phyloP scores from a whole-genome alignment of 441 rosid genomes.

The Populus hybrid region DNA sequence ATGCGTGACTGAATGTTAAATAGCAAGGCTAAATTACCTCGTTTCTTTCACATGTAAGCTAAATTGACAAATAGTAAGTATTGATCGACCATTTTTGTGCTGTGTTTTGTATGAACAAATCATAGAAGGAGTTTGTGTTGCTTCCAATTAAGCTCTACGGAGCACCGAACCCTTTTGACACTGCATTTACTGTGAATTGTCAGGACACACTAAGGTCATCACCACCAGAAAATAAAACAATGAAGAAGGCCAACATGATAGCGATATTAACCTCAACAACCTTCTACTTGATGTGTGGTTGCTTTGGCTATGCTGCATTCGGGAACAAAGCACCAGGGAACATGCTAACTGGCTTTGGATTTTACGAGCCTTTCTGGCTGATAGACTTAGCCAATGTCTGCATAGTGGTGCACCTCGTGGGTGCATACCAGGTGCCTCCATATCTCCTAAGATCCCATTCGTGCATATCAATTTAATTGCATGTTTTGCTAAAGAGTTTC shows the following conservation, averaged over 20 bases:
- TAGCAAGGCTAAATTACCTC: too few relatives aligned
- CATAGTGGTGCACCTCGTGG: constrained; percentile 34
- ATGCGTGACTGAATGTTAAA: too few relatives aligned
- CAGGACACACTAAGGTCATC: constrained; percentile 33
- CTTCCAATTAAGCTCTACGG: too few relatives aligned
- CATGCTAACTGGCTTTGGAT: constrained; percentile 34
- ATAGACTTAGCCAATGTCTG: constrained; percentile 31
- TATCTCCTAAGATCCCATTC: background rate
- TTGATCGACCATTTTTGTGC: too few relatives aligned
- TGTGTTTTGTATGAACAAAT: too few relatives aligned
- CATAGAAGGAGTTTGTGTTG: too few relatives aligned
- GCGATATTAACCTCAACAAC: constrained; percentile 17
- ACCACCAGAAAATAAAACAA: constrained; percentile 26
- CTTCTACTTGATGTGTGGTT: constrained; percentile 30
- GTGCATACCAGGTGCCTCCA: constrained; percentile 25
- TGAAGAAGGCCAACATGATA: constrained; percentile 29
- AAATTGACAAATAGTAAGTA: too few relatives aligned
- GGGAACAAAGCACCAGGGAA: constrained; percentile 34
- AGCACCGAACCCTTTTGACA: too few relatives aligned
- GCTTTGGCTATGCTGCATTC: constrained; percentile 31
- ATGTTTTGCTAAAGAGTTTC: too few relatives aligned
- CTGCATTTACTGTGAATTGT: background rate
- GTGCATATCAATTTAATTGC: background rate
- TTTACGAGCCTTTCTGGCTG: constrained; percentile 34
- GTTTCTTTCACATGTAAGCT: too few relatives aligned